Evolutionary conservation across 2,329 filamentous ascomycete genomes (phyloP).

Genomic region (Alternaria atra): DNA sequence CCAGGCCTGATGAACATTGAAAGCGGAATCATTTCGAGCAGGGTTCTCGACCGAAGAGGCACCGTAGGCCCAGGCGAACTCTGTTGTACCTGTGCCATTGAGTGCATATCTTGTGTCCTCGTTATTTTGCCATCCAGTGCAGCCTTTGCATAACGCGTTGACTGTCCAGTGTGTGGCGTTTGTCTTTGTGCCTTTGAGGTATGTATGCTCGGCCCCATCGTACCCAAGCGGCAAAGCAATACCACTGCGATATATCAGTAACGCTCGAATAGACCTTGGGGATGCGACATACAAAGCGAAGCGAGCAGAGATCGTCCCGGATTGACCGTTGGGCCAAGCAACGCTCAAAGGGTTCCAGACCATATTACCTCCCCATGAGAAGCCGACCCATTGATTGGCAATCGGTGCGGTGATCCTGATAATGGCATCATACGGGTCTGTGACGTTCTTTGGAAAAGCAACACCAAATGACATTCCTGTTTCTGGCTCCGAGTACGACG

Average conservation of each 20-base stretch:
- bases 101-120: constrained; percentile 39
- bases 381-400: constrained; percentile 39
- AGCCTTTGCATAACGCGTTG: constrained; percentile 42
- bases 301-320: constrained; percentile 38
- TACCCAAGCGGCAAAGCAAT: constrained; percentile 39
- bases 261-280: not conserved
- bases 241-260: constrained; percentile 34
- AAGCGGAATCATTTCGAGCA: constrained; percentile 42
- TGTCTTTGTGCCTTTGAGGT: constrained; percentile 40
- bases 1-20: constrained; percentile 42
- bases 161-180: constrained; percentile 48
- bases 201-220: constrained; percentile 38
- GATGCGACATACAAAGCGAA: constrained; percentile 41
- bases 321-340: constrained; percentile 42
- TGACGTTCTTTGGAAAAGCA: constrained; percentile 40
- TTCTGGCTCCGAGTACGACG: constrained; percentile 39
- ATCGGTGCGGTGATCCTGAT: constrained; percentile 41
- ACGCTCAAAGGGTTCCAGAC: constrained; percentile 47
- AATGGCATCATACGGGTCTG: constrained; percentile 45
- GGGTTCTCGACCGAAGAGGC: constrained; percentile 37
- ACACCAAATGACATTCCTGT: constrained; percentile 43
- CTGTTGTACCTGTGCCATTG: constrained; percentile 36
- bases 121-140: constrained; percentile 42
- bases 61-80: constrained; percentile 47
- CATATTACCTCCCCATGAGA: constrained; percentile 46